These are phyloP conservation scores for Aspergillus alliaceus DNA, from an alignment of 2,329 filamentous ascomycete genomes.

Conservation along the genomic window DNA sequence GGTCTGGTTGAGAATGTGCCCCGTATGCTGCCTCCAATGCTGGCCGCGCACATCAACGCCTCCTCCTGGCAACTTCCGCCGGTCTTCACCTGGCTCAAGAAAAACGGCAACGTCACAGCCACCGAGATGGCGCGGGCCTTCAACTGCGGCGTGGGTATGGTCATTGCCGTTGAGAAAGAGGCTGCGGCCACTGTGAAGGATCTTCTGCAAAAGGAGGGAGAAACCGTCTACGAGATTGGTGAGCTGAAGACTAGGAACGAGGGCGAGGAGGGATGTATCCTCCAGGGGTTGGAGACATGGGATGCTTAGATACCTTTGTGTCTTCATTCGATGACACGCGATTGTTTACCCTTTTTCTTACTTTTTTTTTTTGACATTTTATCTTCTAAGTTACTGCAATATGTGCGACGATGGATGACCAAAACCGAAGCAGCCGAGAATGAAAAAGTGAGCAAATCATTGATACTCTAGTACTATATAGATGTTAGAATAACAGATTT, in stretches of 20 bases:
- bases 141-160: constrained; percentile 95
- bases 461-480: neutral
- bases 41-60: constrained; percentile 80
- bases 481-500: neutral
- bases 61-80: constrained; percentile 71
- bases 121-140: constrained; percentile 88
- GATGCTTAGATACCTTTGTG: constrained; percentile 17
- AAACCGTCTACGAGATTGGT: constrained; percentile 77
- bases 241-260: constrained; percentile 60
- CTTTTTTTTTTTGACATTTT: constrained; percentile 5
- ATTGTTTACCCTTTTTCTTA: constrained; percentile 6
- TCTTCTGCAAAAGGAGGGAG: constrained; percentile 65
- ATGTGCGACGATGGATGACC: constrained; percentile 20
- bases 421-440: neutral
- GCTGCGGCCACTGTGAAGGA: constrained; percentile 62
- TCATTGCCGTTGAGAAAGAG: constrained; percentile 71
- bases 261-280: constrained; percentile 59
- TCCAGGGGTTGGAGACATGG: constrained; percentile 60
- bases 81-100: constrained; percentile 86
- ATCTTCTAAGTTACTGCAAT: neutral
- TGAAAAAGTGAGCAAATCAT: neutral
- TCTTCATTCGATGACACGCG: neutral
- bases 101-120: constrained; percentile 65
- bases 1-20: constrained; percentile 93
- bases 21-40: constrained; percentile 77